Evolutionary conservation across 2,329 filamentous ascomycete genomes (phyloP).

Genomic region (Colletotrichum somersetense): DNA sequence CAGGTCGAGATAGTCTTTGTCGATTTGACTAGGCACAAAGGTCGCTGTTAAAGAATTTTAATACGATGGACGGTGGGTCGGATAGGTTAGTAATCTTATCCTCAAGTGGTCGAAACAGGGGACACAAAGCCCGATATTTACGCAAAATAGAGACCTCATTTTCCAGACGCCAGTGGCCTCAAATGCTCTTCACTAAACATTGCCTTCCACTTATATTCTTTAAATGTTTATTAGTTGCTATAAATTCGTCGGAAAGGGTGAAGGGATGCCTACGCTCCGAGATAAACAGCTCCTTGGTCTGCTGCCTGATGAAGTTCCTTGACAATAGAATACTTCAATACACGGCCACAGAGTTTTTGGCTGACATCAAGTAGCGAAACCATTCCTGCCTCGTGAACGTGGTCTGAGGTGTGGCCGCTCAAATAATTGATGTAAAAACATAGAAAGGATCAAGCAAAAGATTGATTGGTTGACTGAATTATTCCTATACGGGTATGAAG

Average conservation of each 20-base stretch:
- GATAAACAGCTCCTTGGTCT: slow-evolving; percentile 13
- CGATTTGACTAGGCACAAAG: neutral
- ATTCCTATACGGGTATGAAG: too few species aligned
- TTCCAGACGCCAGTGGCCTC: neutral
- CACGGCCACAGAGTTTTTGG: slow-evolving; percentile 4
- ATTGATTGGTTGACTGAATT: too few species aligned
- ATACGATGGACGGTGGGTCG: slow-evolving; percentile 5
- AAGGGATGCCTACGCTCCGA: neutral
- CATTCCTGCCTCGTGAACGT: neutral
- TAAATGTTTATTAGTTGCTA: neutral
- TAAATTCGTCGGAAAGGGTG: neutral
- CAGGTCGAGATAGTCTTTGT: neutral
- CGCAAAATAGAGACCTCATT: slow-evolving; percentile 13
- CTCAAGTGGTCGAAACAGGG: slow-evolving; percentile 5
- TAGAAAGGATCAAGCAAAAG: too few species aligned
- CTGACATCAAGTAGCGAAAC: slow-evolving; percentile 4
- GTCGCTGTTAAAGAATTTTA: slow-evolving; percentile 2
- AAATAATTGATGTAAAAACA: too few species aligned
- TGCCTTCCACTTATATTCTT: neutral
- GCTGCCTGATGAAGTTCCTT: slow-evolving; percentile 14
- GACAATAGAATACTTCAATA: slow-evolving; percentile 12
- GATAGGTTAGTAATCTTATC: neutral
- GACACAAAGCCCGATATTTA: slow-evolving; percentile 3
- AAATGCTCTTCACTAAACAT: slow-evolving; percentile 8
- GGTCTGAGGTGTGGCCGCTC: neutral